A percentile compares a stretch with the other conserved stretches of the same genome.
These are phyloP conservation scores for Paecilomyces dactylethromorphus DNA, from an alignment of 2,329 filamentous ascomycete genomes.

Conservation along the genomic window DNA sequence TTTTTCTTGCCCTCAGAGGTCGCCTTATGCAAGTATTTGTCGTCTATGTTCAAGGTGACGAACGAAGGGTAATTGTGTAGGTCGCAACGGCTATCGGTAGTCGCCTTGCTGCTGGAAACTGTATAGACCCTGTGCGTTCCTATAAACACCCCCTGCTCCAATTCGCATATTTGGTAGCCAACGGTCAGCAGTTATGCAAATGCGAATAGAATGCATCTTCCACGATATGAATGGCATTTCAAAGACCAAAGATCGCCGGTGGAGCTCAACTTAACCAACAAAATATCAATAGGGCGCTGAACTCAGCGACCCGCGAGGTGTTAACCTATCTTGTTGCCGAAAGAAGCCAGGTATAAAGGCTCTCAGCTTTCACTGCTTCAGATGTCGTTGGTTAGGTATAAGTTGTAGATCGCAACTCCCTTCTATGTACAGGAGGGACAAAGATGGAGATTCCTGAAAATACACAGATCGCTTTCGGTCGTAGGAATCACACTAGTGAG, in stretches of 20 bases:
- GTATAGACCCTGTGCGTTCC: not conserved
- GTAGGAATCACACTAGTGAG: not conserved
- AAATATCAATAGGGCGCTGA: not conserved
- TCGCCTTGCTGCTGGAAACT: not conserved
- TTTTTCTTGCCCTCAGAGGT: not conserved
- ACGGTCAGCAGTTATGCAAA: not conserved
- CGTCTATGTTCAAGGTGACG: not conserved
- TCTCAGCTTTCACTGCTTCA: not conserved
- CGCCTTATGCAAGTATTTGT: not conserved
- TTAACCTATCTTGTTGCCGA: not conserved
- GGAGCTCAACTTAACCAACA: not conserved
- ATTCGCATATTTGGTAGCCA: not conserved
- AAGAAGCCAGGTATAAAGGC: not conserved
- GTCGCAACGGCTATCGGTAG: not conserved
- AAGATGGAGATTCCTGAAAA: not conserved
- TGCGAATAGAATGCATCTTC: not conserved
- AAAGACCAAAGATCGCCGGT: not conserved
- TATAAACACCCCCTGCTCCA: not conserved
- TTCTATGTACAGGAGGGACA: not conserved
- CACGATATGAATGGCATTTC: not conserved
- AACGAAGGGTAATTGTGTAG: not conserved
- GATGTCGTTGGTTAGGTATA: not conserved
- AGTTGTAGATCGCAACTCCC: too few species aligned
- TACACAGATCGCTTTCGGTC: not conserved
- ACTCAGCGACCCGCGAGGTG: not conserved